Conservation (phyloP, 2,329 filamentous ascomycete genomes). For the Diaporthe humulicola region DNA sequence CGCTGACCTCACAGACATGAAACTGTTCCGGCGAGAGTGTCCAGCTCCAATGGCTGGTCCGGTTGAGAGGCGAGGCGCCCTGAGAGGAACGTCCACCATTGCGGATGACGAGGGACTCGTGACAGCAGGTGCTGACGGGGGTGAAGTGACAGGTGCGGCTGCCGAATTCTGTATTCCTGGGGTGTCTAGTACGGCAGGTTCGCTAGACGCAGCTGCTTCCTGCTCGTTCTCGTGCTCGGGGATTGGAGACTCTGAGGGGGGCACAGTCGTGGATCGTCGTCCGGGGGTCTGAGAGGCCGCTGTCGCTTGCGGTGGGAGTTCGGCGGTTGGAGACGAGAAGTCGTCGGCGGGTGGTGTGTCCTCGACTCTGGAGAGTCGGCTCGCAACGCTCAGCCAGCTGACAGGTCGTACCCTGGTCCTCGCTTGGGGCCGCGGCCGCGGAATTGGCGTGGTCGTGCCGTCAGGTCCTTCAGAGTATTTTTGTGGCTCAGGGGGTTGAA, state of each 20-base stretch:
- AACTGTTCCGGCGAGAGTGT: constrained; percentile 58
- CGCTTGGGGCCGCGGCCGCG: constrained; percentile 39
- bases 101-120: neutral
- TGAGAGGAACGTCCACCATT: constrained; percentile 34
- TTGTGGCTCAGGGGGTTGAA: constrained; percentile 41
- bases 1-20: constrained; percentile 63
- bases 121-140: neutral
- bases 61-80: constrained; percentile 23
- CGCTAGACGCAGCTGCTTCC: neutral
- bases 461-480: constrained; percentile 27
- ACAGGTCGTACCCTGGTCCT: constrained; percentile 41
- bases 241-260: neutral
- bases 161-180: neutral
- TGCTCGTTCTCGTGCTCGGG: constrained; percentile 25
- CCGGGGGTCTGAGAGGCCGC: constrained; percentile 1
- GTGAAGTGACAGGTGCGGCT: neutral
- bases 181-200: neutral
- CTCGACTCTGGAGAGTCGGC: constrained; percentile 35
- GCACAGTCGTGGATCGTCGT: constrained; percentile 10
- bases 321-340: neutral
- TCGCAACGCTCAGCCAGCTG: constrained; percentile 39
- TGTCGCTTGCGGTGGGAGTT: constrained; percentile 14
- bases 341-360: constrained; percentile 26
- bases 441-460: constrained; percentile 36
- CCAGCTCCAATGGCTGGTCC: constrained; percentile 24